These are phyloP conservation scores for Phanerochaete carnosa DNA, from an alignment of 768 basidiomycete species.

Conservation along the genomic window DNA sequence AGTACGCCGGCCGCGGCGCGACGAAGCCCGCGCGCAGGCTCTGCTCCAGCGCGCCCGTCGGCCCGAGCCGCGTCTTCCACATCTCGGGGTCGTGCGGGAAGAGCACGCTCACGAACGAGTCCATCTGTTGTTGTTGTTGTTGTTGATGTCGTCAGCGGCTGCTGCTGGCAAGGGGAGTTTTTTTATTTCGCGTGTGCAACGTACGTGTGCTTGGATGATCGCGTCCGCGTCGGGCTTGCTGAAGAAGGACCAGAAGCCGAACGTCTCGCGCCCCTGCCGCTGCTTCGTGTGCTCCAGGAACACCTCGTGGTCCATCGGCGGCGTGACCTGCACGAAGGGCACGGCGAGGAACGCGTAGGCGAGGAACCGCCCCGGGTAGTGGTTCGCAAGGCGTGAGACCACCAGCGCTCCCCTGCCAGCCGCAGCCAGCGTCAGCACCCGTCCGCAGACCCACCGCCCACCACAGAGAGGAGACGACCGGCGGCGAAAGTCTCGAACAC, in stretches of 20 bases:
- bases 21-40: conserved; percentile 27
- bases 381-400: conserved; percentile 33
- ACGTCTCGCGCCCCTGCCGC: conserved; percentile 31
- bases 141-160: background rate
- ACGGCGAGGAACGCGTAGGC: conserved; percentile 36
- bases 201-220: conserved; percentile 33
- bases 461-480: background rate
- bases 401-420: conserved; percentile 33
- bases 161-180: no score
- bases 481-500: no score
- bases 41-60: conserved; percentile 31
- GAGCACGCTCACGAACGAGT: conserved; percentile 31
- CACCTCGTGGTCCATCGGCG: conserved; percentile 23
- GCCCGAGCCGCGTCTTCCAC: conserved; percentile 34
- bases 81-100: conserved; percentile 32
- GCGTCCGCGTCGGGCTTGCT: conserved; percentile 26
- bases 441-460: background rate
- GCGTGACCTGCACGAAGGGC: conserved; percentile 29
- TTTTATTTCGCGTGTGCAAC: no score
- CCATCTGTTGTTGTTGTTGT: background rate
- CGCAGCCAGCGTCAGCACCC: background rate
- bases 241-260: conserved; percentile 43
- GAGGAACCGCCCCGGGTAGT: conserved; percentile 36
- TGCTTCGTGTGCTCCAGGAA: conserved; percentile 25
- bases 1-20: conserved; percentile 26